Percentiles rank a stretch among this genome's conserved stretches.
Conservation (phyloP, 768 basidiomycete genomes). For the Austroboletus eburneus region DNA sequence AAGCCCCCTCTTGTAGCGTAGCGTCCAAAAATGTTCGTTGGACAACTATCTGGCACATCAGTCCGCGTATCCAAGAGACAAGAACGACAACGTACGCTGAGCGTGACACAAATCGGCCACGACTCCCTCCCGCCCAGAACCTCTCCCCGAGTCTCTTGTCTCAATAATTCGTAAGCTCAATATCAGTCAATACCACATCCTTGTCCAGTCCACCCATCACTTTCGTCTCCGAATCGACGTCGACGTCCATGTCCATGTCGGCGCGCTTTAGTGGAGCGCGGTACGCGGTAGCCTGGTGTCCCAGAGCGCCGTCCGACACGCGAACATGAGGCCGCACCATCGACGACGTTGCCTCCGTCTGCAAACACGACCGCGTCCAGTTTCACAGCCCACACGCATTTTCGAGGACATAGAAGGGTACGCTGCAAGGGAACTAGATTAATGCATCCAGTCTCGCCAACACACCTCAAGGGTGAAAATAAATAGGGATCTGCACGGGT, state of each 20-base stretch:
- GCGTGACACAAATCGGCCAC: slow-evolving; percentile 76
- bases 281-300: slow-evolving; percentile 79
- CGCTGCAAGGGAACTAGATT: slow-evolving; percentile 79
- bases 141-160: slow-evolving; percentile 83
- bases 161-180: slow-evolving; percentile 86
- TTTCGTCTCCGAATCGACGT: too few species aligned
- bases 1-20: slow-evolving; percentile 63
- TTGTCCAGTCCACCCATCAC: too few species aligned
- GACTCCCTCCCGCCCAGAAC: slow-evolving; percentile 52
- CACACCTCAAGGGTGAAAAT: too few species aligned
- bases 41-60: slow-evolving; percentile 53
- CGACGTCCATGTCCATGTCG: slow-evolving; percentile 53
- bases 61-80: too few species aligned
- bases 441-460: too few species aligned
- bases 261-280: slow-evolving; percentile 38
- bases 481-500: too few species aligned
- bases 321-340: slow-evolving; percentile 79
- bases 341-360: slow-evolving; percentile 71
- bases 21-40: slow-evolving; percentile 68
- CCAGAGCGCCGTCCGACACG: slow-evolving; percentile 74
- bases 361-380: slow-evolving; percentile 73
- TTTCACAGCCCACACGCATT: slow-evolving; percentile 64
- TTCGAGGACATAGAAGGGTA: slow-evolving; percentile 63
- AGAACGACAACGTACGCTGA: too few species aligned
- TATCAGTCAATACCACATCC: too few species aligned